These are phyloP conservation scores for Beauveria brongniartii DNA, from an alignment of 2,329 filamentous ascomycete species.

Conservation along the genomic window DNA sequence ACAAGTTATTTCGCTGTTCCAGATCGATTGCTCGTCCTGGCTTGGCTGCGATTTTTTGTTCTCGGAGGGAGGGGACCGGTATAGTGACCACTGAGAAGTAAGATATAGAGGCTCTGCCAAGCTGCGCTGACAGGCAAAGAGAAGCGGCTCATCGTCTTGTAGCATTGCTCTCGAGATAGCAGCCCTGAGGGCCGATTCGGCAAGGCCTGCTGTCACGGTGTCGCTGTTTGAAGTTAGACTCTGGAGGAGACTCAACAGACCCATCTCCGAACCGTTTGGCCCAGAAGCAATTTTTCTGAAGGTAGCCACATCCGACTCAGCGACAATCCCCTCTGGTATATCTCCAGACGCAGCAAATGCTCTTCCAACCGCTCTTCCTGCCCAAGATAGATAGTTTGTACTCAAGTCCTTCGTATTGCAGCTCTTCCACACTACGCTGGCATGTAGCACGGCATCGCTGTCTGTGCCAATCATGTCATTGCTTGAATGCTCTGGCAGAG, in stretches of 20 bases:
- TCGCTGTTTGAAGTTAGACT: constrained; percentile 52
- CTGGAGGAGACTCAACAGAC: constrained; percentile 54
- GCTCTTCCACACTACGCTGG: constrained; percentile 67
- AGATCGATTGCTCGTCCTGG: constrained; percentile 19
- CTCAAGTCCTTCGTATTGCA: constrained; percentile 57
- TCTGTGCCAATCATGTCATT: constrained; percentile 66
- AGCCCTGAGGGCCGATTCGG: constrained; percentile 50
- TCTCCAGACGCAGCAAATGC: constrained; percentile 72
- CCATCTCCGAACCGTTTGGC: constrained; percentile 52
- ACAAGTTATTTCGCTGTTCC: constrained; percentile 33
- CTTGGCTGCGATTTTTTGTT: not conserved
- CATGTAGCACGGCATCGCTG: constrained; percentile 50
- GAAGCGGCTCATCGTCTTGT: constrained; percentile 38
- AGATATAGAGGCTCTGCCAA: constrained; percentile 43
- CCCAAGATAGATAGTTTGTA: constrained; percentile 72
- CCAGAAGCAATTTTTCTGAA: constrained; percentile 40
- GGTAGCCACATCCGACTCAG: constrained; percentile 48
- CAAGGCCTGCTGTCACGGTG: constrained; percentile 47
- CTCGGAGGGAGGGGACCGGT: constrained; percentile 49
- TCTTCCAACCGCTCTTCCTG: constrained; percentile 73
- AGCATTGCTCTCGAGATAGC: constrained; percentile 46
- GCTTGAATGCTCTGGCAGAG: constrained; percentile 33
- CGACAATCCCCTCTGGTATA: constrained; percentile 51
- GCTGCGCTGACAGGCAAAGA: constrained; percentile 42
- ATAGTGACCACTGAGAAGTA: constrained; percentile 50